Percentiles rank a stretch among this genome's conserved stretches.
Conservation (phyloP, 768 basidiomycete species). For the Suillus alpinus region DNA sequence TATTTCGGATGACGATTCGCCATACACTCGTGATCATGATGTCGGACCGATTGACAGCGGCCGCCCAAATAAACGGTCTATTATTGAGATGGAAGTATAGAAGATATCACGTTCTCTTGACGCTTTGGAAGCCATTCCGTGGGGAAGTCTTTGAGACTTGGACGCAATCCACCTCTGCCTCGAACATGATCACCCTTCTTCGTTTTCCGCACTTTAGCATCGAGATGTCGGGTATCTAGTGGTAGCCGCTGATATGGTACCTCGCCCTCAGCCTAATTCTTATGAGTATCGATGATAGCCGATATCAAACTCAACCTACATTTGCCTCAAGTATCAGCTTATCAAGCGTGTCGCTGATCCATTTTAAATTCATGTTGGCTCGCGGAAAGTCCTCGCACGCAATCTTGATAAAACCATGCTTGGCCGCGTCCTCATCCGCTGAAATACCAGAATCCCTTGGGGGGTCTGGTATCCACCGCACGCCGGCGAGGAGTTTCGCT, state of each 20-base stretch:
- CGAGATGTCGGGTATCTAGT: constrained; percentile 77
- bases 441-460: constrained; percentile 65
- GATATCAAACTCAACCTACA: constrained; percentile 47
- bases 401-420: constrained; percentile 87
- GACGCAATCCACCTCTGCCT: constrained; percentile 49
- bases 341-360: constrained; percentile 87
- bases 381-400: constrained; percentile 84
- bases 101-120: constrained; percentile 1
- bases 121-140: constrained; percentile 71
- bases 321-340: constrained; percentile 78
- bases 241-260: constrained; percentile 60
- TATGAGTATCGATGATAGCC: constrained; percentile 12
- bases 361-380: constrained; percentile 88
- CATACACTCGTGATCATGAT: constrained; percentile 7
- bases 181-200: constrained; percentile 69
- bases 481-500: constrained; percentile 84
- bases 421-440: constrained; percentile 38
- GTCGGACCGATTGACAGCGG: constrained; percentile 2
- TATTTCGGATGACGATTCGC: constrained; percentile 1
- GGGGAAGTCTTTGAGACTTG: constrained; percentile 79
- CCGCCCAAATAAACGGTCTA: constrained; percentile 7
- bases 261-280: constrained; percentile 33
- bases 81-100: constrained; percentile 1
- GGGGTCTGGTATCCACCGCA: constrained; percentile 78
- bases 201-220: constrained; percentile 68